Base-by-base conservation (phyloP, 1,139 yeast genomes). In the Pichia sp. region DNA sequence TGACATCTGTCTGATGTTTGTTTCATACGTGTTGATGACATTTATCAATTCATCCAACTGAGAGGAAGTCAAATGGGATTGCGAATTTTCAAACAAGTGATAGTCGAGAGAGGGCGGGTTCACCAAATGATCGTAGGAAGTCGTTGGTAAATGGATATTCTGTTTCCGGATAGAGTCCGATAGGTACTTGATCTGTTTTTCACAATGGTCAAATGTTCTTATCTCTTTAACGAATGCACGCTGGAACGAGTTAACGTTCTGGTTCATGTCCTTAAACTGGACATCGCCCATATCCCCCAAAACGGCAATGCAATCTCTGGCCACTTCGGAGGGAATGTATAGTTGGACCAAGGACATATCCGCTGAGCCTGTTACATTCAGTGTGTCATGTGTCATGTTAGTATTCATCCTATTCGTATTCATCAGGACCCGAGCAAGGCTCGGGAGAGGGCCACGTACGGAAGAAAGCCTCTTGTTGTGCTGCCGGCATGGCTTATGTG, bases 301-400 rank as follows among this genome's bases (percentile, higher is more conserved):
- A 3, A 85, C 80, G 53, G 87, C 84, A 13, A 90, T 95, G 57
- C 90, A 84, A 59, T 90, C 96, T 59, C 98, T 77, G 7, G 96
- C 88, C 57, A 90, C 82, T 70, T 93, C 99, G 38, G 85, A 82
- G n/a, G 98, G 90, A 52, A 93, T 84, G 70, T 88, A 93, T 68
- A 93, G 80, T 73, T 93, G 98, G 45, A 92, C 90, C 61, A 92
- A 78, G 47, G 90, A 79, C 98, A 93, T 92, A 57, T 95, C 96
- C 72, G 98, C 97, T 54, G 97, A 88, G 72, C 95, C 78, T 75
- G 53, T 45, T 31, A 10, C 15, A 30, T 4, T 2, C 11, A 4
- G 26, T 29, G 31, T 38, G 10, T 23, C 6, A 36, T 13, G 15
- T n/a, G n/a, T 10, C 16, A 41, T 46, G 57, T 52, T 55, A 52